Percentiles rank a stretch among this genome's conserved stretches.
These are phyloP conservation scores for Solanum ossicruentum DNA, from an alignment of 257 asterid genomes.

Conservation along the genomic window DNA sequence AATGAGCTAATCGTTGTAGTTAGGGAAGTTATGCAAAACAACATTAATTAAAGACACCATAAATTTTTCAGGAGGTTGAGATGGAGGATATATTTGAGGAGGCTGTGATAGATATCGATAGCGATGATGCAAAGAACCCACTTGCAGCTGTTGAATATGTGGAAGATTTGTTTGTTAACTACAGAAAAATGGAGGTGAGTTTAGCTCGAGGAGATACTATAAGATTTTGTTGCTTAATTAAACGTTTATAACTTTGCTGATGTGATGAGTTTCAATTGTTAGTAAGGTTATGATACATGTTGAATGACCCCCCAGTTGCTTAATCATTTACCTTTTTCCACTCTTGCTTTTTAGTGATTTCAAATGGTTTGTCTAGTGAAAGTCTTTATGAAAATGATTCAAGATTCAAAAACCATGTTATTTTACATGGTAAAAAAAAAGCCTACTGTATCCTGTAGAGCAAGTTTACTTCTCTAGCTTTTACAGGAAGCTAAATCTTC, in stretches of 20 bases:
- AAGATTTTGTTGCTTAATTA: not conserved
- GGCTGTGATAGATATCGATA: constrained; percentile 54
- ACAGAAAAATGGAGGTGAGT: constrained; percentile 70
- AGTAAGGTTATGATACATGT: not conserved
- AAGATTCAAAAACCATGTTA: not conserved
- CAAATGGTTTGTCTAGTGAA: not conserved
- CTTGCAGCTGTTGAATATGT: constrained; percentile 72
- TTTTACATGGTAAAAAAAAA: not conserved
- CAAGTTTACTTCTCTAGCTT: not conserved
- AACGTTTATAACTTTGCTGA: not conserved
- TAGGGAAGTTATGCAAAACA: not conserved
- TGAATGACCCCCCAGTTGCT: not conserved
- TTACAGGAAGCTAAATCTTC: not conserved
- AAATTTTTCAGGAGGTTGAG: constrained; percentile 56
- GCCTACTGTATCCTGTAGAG: not conserved
- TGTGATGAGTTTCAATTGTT: not conserved
- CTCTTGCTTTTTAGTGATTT: not conserved
- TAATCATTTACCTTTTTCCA: not conserved
- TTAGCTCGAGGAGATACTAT: not conserved
- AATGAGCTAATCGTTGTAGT: not conserved
- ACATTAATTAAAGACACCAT: not conserved
- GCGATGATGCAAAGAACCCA: constrained; percentile 50
- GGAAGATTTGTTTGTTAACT: constrained; percentile 58
- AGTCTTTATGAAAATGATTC: not conserved
- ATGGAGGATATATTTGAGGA: constrained; percentile 90